Evolutionary conservation across 257 asterid genomes (phyloP).

Genomic region (Verbascum thapsus): DNA sequence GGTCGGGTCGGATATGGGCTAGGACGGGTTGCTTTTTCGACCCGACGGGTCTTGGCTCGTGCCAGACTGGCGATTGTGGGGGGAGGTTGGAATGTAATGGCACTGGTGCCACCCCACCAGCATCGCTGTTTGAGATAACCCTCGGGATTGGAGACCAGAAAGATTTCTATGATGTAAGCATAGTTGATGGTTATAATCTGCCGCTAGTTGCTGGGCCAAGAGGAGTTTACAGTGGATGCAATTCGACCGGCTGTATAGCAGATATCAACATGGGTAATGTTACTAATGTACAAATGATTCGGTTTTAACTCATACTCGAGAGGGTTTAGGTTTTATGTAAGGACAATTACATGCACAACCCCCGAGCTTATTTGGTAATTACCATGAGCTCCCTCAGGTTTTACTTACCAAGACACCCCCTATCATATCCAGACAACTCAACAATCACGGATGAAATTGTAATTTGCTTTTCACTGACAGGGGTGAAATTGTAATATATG

Average conservation of each 20-base stretch:
- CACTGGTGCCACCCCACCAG: slow-evolving; percentile 74
- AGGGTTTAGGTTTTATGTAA: not conserved
- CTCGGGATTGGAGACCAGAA: slow-evolving; percentile 58
- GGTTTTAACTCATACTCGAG: not conserved
- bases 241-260: slow-evolving; percentile 69
- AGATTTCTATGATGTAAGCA: slow-evolving; percentile 79
- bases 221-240: slow-evolving; percentile 57
- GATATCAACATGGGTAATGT: slow-evolving; percentile 77
- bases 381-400: too few relatives aligned
- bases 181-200: slow-evolving; percentile 79
- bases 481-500: too few relatives aligned
- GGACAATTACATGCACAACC: too few relatives aligned
- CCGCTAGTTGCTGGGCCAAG: slow-evolving; percentile 63
- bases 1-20: slow-evolving; percentile 92
- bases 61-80: slow-evolving; percentile 82
- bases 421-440: too few relatives aligned
- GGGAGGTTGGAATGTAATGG: slow-evolving; percentile 79
- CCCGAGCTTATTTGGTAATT: too few relatives aligned
- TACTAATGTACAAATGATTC: slow-evolving; percentile 7
- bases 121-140: slow-evolving; percentile 82
- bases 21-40: slow-evolving; percentile 82
- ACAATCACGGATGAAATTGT: too few relatives aligned
- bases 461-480: too few relatives aligned
- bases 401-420: too few relatives aligned
- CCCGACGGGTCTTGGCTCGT: slow-evolving; percentile 59